Evolutionary conservation across 106 monocot species (phyloP), one percentile per base, ranked within the genome.

Genomic region (Dioscorea zingiberensis): DNA sequence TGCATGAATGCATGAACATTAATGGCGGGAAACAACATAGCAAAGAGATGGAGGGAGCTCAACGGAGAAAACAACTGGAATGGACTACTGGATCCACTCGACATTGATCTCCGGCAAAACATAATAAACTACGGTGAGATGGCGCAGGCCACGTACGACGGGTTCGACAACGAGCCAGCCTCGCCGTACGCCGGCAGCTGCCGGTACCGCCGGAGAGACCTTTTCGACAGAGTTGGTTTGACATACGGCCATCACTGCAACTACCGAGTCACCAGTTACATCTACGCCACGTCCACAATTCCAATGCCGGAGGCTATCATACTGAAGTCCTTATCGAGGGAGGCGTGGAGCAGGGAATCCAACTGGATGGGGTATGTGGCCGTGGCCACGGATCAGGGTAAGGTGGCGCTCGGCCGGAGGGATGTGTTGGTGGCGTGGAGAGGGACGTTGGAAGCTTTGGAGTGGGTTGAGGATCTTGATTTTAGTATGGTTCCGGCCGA

Each of bases 361-460:
- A 93, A 87, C 57, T 93, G 87, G 84, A 82, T 87, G 46, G 92
- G 92, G 12, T 93, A 69, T 47, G 87, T 93, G 44, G 92, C 92
- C 6, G 92, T 93, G 32, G 80, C 85, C 4, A 82, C 81, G 0
- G 87, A 87, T 24, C 77, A 80, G 53, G 90, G 83, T 54, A 70
- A 29, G 69, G 49, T 26, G 32, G 78, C 21, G 58, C 23, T 84
- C 15, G 91, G 91, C 21, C 25, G 84, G 64, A 60, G 91, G 25
- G 91, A 92, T 32, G 70, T 92, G 24, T 44, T 84, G 47, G 64
- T 92, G 46, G 91, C 79, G 27, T 92, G 91, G 87, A 62, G 91
- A 25, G 91, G 91, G 30, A 87, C 91, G 63, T 1, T 82, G 65
- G 47, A 26, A 48, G 27, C 77, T 16, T 6, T 81, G 17, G 91